phyloP scores from a whole-genome alignment of 345 rosid genomes.

The Hibiscus tridactylites region DNA sequence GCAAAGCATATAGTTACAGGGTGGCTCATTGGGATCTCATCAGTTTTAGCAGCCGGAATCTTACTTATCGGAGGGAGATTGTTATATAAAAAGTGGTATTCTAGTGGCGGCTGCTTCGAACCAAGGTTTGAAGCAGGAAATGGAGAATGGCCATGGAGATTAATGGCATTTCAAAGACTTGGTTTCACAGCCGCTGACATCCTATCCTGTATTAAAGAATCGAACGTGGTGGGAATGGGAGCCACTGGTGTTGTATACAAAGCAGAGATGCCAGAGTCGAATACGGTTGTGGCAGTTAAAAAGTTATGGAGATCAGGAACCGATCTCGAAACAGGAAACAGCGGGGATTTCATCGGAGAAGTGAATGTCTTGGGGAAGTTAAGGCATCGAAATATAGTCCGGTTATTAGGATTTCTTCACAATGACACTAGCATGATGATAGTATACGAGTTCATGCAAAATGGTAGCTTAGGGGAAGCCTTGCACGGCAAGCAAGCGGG shows the following conservation, averaged over 20 bases:
- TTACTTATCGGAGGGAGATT: slow-evolving; percentile 28
- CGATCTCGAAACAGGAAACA: slow-evolving; percentile 53
- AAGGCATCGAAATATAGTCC: slow-evolving; percentile 82
- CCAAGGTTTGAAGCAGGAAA: slow-evolving; percentile 14
- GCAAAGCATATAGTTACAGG: slow-evolving; percentile 43
- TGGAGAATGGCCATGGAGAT: background rate
- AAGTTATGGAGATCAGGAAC: slow-evolving; percentile 69
- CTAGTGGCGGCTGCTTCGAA: slow-evolving; percentile 39
- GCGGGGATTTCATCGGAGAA: slow-evolving; percentile 65
- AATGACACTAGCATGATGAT: slow-evolving; percentile 68
- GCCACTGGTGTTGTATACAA: slow-evolving; percentile 42
- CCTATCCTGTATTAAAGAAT: background rate
- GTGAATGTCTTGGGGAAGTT: slow-evolving; percentile 74
- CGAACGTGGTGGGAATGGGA: background rate
- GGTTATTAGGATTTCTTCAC: slow-evolving; percentile 64
- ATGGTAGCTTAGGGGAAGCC: slow-evolving; percentile 78
- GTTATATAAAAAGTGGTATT: slow-evolving; percentile 48
- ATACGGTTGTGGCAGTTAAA: slow-evolving; percentile 64
- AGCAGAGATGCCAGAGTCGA: slow-evolving; percentile 52
- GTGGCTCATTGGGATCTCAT: slow-evolving; percentile 60
- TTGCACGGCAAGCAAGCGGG: slow-evolving; percentile 67
- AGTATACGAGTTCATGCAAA: slow-evolving; percentile 75
- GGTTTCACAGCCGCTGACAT: background rate
- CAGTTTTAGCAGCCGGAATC: slow-evolving; percentile 43
- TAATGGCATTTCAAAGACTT: background rate